These are phyloP conservation scores for Annona cherimola DNA, from an alignment of 164 flowering plant genomes.

Conservation along the genomic window DNA sequence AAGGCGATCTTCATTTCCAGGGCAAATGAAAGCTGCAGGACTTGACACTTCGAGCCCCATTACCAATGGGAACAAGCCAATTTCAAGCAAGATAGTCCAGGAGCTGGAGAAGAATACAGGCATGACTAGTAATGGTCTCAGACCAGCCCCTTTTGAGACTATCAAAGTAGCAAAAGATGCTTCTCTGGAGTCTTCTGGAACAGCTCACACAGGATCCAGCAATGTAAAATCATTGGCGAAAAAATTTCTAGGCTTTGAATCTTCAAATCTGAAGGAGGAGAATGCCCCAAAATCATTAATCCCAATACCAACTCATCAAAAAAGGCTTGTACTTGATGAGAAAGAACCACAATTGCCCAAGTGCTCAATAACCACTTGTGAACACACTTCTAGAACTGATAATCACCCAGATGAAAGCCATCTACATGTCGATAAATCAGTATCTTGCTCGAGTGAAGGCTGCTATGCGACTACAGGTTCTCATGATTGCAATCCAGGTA, in stretches of 20 bases:
- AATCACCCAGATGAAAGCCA: conserved; percentile 20
- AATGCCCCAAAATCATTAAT: conserved; percentile 1
- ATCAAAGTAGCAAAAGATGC: conserved; percentile 23
- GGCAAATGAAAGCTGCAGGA: conserved; percentile 37
- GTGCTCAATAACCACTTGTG: conserved; percentile 21
- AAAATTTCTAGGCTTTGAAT: conserved; percentile 45
- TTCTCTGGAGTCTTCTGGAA: conserved; percentile 22
- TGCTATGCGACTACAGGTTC: conserved; percentile 22
- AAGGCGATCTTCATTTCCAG: conserved; percentile 59
- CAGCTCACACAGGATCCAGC: conserved; percentile 44
- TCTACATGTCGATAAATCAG: conserved; percentile 20
- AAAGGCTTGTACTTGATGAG: conserved; percentile 20
- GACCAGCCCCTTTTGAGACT: conserved; percentile 15
- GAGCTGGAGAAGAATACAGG: conserved; percentile 27
- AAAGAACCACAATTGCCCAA: conserved; percentile 23
- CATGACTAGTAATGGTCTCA: conserved; percentile 18
- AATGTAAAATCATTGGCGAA: conserved; percentile 57
- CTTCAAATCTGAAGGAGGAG: conserved; percentile 22
- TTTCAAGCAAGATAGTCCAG: conserved; percentile 24
- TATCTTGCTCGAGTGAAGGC: conserved; percentile 23
- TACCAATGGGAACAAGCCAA: conserved; percentile 20
- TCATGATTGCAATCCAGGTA: conserved; percentile 18
- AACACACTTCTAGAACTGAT: conserved; percentile 25
- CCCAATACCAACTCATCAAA: conserved; percentile 18
- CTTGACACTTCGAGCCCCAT: conserved; percentile 28